Evolutionary conservation across 495 filamentous ascomycete genomes (phyloP).

Genomic region (Penicillium cinerascens): DNA sequence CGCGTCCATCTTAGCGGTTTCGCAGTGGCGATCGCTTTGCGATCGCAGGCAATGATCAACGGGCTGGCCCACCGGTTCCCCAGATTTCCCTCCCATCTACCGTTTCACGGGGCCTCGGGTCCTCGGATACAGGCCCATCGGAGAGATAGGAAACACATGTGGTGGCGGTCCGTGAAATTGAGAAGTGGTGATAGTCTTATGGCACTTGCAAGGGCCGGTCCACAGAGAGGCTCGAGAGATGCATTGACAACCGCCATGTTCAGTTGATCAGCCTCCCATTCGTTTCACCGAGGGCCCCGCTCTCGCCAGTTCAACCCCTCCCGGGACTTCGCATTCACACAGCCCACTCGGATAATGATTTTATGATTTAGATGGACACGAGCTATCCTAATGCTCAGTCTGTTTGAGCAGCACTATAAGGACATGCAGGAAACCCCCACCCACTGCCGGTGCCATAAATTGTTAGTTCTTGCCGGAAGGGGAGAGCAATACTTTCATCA

Average conservation of each 20-base stretch:
- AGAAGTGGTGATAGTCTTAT: not conserved
- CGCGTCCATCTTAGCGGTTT: slow-evolving; percentile 2
- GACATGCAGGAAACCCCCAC: not conserved
- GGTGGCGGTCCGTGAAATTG: not conserved
- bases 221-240: not conserved
- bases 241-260: not conserved
- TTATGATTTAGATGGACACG: not conserved
- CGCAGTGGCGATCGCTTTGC: slow-evolving; percentile 2
- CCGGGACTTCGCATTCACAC: not conserved
- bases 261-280: not conserved
- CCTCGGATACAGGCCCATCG: slow-evolving; percentile 6
- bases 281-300: not conserved
- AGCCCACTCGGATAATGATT: not conserved
- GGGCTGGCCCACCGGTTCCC: slow-evolving; percentile 10
- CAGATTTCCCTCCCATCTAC: slow-evolving; percentile 8
- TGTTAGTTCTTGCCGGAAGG: not conserved
- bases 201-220: not conserved
- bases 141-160: slow-evolving; percentile 4
- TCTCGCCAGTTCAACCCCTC: not conserved
- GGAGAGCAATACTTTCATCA: not conserved
- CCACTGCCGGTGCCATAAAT: not conserved
- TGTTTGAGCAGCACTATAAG: not conserved
- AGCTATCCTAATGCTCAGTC: not conserved
- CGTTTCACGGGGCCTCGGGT: slow-evolving; percentile 10
- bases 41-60: slow-evolving; percentile 15